phyloP scores from a whole-genome alignment of 495 filamentous ascomycete genomes.

The Eremomyces bilateralis region DNA sequence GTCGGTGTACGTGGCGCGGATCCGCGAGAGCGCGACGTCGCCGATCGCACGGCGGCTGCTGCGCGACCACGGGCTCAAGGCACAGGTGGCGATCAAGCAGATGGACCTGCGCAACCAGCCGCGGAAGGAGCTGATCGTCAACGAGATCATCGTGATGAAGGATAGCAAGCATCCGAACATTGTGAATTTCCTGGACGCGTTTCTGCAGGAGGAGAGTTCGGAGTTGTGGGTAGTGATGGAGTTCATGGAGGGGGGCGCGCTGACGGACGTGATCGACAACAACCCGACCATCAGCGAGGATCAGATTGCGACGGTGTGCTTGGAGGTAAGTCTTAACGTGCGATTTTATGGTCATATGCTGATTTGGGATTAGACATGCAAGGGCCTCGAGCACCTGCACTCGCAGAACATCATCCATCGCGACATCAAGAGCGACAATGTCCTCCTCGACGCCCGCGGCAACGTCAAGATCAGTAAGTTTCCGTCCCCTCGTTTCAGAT shows the following conservation, averaged over 20 bases:
- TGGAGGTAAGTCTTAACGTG: conserved; percentile 41
- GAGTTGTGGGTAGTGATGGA: conserved; percentile 99
- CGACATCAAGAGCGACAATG: conserved; percentile 98
- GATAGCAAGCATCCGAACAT: conserved; percentile 95
- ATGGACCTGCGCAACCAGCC: conserved; percentile 98
- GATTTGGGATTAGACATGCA: conserved; percentile 50
- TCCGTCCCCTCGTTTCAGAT: too few relatives aligned
- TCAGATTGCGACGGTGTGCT: conserved; percentile 92
- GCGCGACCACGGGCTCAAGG: conserved; percentile 40
- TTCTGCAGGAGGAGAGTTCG: conserved; percentile 73
- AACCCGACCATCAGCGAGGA: conserved; percentile 78
- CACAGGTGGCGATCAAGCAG: conserved; percentile 92
- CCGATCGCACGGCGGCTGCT: conserved; percentile 42
- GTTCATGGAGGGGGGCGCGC: conserved; percentile 94
- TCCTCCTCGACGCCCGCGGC: conserved; percentile 76
- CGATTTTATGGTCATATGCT: neutral
- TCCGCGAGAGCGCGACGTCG: conserved; percentile 53
- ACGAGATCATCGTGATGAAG: conserved; percentile 99
- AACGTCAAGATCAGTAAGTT: conserved; percentile 94
- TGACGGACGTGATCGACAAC: conserved; percentile 98
- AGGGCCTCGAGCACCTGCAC: conserved; percentile 82
- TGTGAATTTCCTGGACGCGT: conserved; percentile 95
- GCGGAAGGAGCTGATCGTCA: conserved; percentile 94
- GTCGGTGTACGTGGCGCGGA: conserved; percentile 90
- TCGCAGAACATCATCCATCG: conserved; percentile 93